These are phyloP conservation scores for Butyriboletus loyo DNA, from an alignment of 768 basidiomycete genomes.

Conservation along the genomic window DNA sequence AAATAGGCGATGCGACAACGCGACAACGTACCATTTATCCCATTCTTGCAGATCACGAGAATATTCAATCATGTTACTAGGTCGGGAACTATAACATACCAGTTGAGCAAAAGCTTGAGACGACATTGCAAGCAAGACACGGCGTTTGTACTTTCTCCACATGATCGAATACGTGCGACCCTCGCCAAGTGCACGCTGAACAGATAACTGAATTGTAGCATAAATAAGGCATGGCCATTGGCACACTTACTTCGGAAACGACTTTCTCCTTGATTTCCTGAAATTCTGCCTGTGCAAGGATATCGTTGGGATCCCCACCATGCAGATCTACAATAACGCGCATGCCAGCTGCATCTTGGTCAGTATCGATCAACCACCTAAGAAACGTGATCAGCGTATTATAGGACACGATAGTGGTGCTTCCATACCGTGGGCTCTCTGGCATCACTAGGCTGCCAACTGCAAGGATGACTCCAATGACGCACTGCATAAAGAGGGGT, in stretches of 20 bases:
- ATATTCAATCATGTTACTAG: conserved; percentile 1
- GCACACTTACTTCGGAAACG: conserved; percentile 53
- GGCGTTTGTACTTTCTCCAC: conserved; percentile 84
- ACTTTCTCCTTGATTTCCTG: conserved; percentile 85
- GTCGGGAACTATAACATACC: conserved; percentile 44
- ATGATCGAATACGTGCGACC: conserved; percentile 73
- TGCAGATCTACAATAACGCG: conserved; percentile 85
- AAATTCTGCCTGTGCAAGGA: conserved; percentile 77
- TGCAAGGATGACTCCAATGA: conserved; percentile 81
- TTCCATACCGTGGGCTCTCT: conserved; percentile 76
- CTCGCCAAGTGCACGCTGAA: conserved; percentile 71
- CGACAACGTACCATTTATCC: conserved; percentile 73
- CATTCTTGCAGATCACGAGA: conserved; percentile 55
- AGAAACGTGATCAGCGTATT: conserved; percentile 4
- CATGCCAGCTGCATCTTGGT: conserved; percentile 80
- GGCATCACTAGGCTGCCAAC: conserved; percentile 80
- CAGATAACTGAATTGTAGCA: background rate
- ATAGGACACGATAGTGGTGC: background rate
- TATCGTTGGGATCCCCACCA: conserved; percentile 70
- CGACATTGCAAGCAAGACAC: conserved; percentile 91
- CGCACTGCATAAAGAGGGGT: conserved; percentile 83
- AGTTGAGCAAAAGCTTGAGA: conserved; percentile 95
- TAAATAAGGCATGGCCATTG: background rate
- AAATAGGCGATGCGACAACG: background rate
- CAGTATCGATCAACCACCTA: conserved; percentile 89